Evolutionary conservation across 2,329 filamentous ascomycete species (phyloP), one percentile per base, ranked within the genome.

Genomic region (Calycina herbarum): DNA sequence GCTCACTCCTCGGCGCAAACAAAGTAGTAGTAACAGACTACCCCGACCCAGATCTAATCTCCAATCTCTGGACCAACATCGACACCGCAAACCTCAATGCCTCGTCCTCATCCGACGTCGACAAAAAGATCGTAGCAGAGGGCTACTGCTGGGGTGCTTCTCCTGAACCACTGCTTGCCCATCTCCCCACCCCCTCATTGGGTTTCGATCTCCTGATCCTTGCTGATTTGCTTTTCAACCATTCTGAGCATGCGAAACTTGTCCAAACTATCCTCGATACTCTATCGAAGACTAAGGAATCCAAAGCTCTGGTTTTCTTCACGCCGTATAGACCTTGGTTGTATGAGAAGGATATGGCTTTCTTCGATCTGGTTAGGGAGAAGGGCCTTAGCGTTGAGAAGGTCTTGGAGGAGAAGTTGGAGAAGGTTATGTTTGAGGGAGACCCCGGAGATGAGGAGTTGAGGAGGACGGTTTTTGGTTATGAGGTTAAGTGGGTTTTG

Each of bases 301-400:
- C 73, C 1, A 73, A 70, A 58, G 93, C 93, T 1, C 85, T 94
- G 72, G 93, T 97, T 7, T 96, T 97, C 77, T 98, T 97, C 80
- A 96, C 94, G 0, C 94, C 92, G 24, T 97, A 98, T 79, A 84
- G 95, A 68, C 94, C 94, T 1, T 97, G 94, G 94, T 81, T 97
- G 74, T 83, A 91, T 73, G 85, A 93, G 68, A 91, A 93, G 77
- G 95, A 97, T 74, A 82, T 96, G 76, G 86, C 85, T 3, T 97
- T 97, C 80, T 97, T 97, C 75, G 90, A 93, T 59, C 74, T 93
- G 65, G 91, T 89, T 4, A 82, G 86, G 66, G 85, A 86, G 61
- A 83, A 82, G 59, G 93, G 93, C 0, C 91, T 97, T 67, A 78
- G 79, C 17, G 93, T 97, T 2, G 88, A 89, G 69, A 92, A 94